Conservation (phyloP, 2,329 filamentous ascomycete genomes). For the Capronia epimyces region DNA sequence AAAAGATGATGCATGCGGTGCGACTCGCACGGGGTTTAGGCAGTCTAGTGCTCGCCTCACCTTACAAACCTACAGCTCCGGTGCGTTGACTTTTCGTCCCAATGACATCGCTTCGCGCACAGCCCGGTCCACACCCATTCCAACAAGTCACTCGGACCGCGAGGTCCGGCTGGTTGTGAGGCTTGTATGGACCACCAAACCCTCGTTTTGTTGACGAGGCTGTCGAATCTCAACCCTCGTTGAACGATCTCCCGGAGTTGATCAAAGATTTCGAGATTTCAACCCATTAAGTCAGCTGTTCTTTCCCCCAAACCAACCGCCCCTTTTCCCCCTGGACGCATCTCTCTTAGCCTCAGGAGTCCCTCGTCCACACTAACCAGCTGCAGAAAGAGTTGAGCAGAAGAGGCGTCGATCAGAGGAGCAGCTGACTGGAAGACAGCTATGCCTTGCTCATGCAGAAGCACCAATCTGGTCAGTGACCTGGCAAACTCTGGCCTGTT, state of each 20-base stretch:
- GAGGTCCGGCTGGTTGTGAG: background rate
- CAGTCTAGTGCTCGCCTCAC: constrained; percentile 13
- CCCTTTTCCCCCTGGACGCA: background rate
- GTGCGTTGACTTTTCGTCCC: constrained; percentile 2
- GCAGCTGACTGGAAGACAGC: constrained; percentile 2
- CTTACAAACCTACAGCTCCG: constrained; percentile 10
- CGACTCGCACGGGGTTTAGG: background rate
- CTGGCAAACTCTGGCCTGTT: background rate
- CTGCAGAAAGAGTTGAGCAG: constrained; percentile 9
- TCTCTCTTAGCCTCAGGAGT: background rate
- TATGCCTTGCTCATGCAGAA: constrained; percentile 11
- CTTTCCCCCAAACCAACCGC: background rate
- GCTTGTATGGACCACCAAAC: constrained; percentile 3
- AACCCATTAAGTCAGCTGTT: too few species aligned
- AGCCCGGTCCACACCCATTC: background rate
- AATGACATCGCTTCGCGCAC: background rate
- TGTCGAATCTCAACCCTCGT: constrained; percentile 6
- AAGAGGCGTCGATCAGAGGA: constrained; percentile 4
- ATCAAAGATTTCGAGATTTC: too few species aligned
- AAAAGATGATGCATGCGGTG: background rate
- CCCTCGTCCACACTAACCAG: background rate
- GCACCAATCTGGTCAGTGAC: constrained; percentile 5
- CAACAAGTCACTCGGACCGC: background rate
- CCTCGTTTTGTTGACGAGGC: constrained; percentile 10
- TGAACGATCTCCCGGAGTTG: constrained; percentile 13